These are phyloP conservation scores for Xylaria hypoxylon DNA, from an alignment of 2,329 filamentous ascomycete genomes.

Conservation along the genomic window DNA sequence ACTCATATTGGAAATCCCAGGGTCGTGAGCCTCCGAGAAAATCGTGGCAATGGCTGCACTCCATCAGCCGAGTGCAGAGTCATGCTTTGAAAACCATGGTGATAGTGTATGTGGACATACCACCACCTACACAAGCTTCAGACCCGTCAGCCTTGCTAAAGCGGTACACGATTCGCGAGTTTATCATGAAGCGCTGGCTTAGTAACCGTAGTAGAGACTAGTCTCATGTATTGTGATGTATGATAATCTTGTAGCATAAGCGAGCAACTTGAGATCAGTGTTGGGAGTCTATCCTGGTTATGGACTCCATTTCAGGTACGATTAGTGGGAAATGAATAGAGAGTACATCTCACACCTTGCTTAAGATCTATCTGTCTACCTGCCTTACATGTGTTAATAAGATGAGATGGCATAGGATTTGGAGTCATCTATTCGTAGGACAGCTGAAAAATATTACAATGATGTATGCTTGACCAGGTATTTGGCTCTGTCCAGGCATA, in stretches of 20 bases:
- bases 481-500: neutral
- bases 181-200: conserved; percentile 85
- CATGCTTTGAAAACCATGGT: conserved; percentile 93
- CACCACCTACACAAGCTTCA: conserved; percentile 68
- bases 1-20: conserved; percentile 76
- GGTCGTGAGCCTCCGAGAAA: conserved; percentile 62
- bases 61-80: conserved; percentile 87
- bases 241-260: conserved; percentile 27
- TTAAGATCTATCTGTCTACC: too few relatives aligned
- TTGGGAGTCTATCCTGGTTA: neutral
- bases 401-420: too few relatives aligned
- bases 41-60: conserved; percentile 87
- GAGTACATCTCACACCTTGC: too few relatives aligned
- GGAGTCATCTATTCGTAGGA: too few relatives aligned
- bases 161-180: conserved; percentile 81
- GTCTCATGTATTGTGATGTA: conserved; percentile 26
- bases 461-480: neutral
- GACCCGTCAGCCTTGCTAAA: conserved; percentile 74
- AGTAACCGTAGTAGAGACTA: conserved; percentile 74
- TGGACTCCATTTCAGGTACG: too few relatives aligned
- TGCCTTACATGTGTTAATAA: too few relatives aligned
- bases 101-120: conserved; percentile 91
- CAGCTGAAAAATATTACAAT: too few relatives aligned
- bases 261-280: neutral
- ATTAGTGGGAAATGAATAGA: too few relatives aligned